Conservation (phyloP, 352 stramenopile genomes). For the Blastocystis sp. region DNA sequence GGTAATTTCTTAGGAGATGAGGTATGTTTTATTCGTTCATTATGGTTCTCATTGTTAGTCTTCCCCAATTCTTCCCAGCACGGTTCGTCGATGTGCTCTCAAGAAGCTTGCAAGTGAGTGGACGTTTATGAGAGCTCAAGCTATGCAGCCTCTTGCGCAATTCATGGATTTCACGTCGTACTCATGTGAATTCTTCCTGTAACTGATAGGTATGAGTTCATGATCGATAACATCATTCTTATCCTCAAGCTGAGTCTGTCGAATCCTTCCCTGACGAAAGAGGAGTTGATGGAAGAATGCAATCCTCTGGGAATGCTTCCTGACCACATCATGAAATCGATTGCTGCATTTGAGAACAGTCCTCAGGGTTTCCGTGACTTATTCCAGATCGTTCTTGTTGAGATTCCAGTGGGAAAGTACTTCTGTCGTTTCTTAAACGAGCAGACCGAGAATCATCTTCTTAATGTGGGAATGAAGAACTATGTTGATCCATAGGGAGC, state of each 20-base stretch:
- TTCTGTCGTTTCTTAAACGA: conserved; percentile 83
- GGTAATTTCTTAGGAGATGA: conserved; percentile 88
- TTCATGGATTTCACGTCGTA: conserved; percentile 96
- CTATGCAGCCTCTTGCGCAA: conserved; percentile 85
- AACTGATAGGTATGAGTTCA: conserved; percentile 80
- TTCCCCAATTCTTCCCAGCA: conserved; percentile 69
- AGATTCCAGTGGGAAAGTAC: conserved; percentile 94
- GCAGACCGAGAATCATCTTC: conserved; percentile 69
- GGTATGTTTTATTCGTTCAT: conserved; percentile 67
- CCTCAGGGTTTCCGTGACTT: conserved; percentile 94
- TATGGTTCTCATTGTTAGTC: conserved; percentile 71
- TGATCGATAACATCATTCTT: conserved; percentile 99
- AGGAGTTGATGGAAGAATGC: conserved; percentile 92
- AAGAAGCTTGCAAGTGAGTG: conserved; percentile 86
- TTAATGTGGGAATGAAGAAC: background rate
- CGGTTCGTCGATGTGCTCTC: conserved; percentile 77
- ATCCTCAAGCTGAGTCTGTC: conserved; percentile 92
- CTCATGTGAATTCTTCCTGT: background rate
- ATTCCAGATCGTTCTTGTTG: conserved; percentile 97
- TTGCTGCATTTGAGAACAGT: conserved; percentile 91
- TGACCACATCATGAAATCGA: conserved; percentile 94
- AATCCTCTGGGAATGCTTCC: conserved; percentile 97
- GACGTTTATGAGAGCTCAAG: conserved; percentile 88
- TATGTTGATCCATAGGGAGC: conserved; percentile 46
- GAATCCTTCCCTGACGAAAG: conserved; percentile 74